Evolutionary conservation across 1,139 yeast genomes (phyloP).

Genomic region (Protomyces arabidopsidicola): DNA sequence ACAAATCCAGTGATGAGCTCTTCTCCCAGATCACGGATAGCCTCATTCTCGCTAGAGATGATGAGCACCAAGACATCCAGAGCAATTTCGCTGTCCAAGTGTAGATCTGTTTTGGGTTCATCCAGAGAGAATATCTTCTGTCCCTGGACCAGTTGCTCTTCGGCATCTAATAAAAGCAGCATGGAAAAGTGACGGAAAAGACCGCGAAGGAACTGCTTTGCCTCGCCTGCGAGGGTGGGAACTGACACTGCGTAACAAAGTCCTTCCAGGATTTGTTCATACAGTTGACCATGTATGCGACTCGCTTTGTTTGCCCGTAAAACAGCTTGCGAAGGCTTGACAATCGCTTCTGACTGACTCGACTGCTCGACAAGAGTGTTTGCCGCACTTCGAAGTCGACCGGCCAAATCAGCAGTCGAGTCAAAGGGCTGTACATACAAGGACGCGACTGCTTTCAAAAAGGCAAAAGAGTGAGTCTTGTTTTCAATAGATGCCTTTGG

Average conservation of each 20-base stretch:
- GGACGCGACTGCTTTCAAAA: conserved; percentile 61
- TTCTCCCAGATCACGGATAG: conserved; percentile 67
- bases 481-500: conserved; percentile 61
- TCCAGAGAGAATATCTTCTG: conserved; percentile 62
- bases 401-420: conserved; percentile 55
- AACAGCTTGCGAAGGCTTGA: conserved; percentile 45
- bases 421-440: conserved; percentile 64
- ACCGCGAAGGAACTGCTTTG: conserved; percentile 56
- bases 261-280: conserved; percentile 32
- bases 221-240: conserved; percentile 68
- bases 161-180: conserved; percentile 67
- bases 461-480: conserved; percentile 70
- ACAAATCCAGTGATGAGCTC: conserved; percentile 51
- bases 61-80: conserved; percentile 75
- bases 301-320: conserved; percentile 5
- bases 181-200: conserved; percentile 75
- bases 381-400: conserved; percentile 43
- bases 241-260: conserved; percentile 72
- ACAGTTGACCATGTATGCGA: not conserved
- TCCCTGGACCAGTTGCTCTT: conserved; percentile 54
- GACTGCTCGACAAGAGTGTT: not conserved
- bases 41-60: conserved; percentile 67
- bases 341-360: conserved; percentile 49
- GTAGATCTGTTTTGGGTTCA: conserved; percentile 72
- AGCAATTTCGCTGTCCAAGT: conserved; percentile 64